Percentiles rank a stretch among this genome's conserved stretches.
These are phyloP conservation scores for Podosphaera aphanis DNA, from an alignment of 2,329 filamentous ascomycete species.

Conservation along the genomic window DNA sequence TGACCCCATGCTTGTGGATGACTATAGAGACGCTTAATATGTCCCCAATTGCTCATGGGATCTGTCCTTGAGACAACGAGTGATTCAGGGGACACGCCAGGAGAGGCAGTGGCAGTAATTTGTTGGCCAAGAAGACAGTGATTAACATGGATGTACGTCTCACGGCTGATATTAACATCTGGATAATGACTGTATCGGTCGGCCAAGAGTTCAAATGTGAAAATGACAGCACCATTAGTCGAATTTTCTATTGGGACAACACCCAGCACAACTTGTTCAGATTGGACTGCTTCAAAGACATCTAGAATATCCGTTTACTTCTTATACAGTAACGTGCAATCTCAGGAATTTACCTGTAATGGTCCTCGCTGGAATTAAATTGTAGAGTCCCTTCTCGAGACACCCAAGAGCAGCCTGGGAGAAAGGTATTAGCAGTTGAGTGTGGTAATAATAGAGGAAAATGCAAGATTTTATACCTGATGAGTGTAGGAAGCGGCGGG, in stretches of 20 bases:
- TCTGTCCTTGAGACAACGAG: slow-evolving; percentile 23
- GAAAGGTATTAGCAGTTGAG: not conserved
- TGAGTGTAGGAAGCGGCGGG: slow-evolving; percentile 45
- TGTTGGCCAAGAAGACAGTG: slow-evolving; percentile 55
- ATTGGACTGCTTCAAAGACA: slow-evolving; percentile 59
- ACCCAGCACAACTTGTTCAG: slow-evolving; percentile 38
- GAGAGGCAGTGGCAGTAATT: slow-evolving; percentile 6
- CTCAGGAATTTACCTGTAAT: slow-evolving; percentile 18
- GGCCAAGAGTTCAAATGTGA: slow-evolving; percentile 72
- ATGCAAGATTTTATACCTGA: slow-evolving; percentile 25
- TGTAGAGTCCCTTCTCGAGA: slow-evolving; percentile 19
- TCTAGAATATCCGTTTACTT: slow-evolving; percentile 23
- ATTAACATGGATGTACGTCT: slow-evolving; percentile 69
- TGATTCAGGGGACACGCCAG: slow-evolving; percentile 20
- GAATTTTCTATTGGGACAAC: slow-evolving; percentile 93
- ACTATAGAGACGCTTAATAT: slow-evolving; percentile 60
- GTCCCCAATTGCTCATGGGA: slow-evolving; percentile 28
- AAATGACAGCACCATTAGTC: slow-evolving; percentile 76
- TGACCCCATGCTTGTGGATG: slow-evolving; percentile 94
- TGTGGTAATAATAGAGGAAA: not conserved
- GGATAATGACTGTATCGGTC: slow-evolving; percentile 41
- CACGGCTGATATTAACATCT: slow-evolving; percentile 54
- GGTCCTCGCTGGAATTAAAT: slow-evolving; percentile 20
- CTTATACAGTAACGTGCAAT: not conserved
- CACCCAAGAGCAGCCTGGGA: slow-evolving; percentile 28